Evolutionary conservation across 805 yeast species (phyloP), one percentile per base, ranked within the genome.

Genomic region (Candida ulmi): DNA sequence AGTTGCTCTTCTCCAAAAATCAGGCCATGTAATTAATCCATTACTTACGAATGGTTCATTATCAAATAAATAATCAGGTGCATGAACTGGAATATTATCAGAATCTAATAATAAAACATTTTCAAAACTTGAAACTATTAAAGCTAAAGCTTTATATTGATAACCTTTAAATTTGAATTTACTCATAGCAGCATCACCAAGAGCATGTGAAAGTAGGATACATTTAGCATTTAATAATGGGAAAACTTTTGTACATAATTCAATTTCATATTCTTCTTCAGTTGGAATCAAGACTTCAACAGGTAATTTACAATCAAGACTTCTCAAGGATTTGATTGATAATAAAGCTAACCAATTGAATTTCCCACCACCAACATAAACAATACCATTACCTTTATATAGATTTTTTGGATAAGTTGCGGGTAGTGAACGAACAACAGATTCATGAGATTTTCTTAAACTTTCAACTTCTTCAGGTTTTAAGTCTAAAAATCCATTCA

Each of bases 1-100:
- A 1, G 90, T 84, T 7, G 90, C 78, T 47, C 95, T 71, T 58
- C 81, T 75, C 95, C 95, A 87, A 58, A 80, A 87, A 60, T 87
- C 96, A 2, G 95, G 95, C 91, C 95, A 87, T 19, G 78, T 58
- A 19, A 80, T 61, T 57, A 76, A 61, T 42, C 80, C 76, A 42
- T 67, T 62, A 11, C 68, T 57, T 15, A 52, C 45, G 60, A 74
- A 86, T 1, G 86, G 79, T 33, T 78, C 76, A 11, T 72, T 60
- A 4, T 62, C 63, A 55, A 87, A 83, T 17, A 85, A 55, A 16
- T 59, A 56, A 47, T 79, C 84, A 3, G 91, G 82, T 11, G 79
- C 70, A 50, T 69, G 71, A 3, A 82, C 74, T 0, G 95, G 88
- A 44, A 80, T 69, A 45, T 81, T 77, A 57, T 84, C 93, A 30